phyloP scores from a whole-genome alignment of 192 early-diverging fungal species.

The Lunasporangiospora selenospora region DNA sequence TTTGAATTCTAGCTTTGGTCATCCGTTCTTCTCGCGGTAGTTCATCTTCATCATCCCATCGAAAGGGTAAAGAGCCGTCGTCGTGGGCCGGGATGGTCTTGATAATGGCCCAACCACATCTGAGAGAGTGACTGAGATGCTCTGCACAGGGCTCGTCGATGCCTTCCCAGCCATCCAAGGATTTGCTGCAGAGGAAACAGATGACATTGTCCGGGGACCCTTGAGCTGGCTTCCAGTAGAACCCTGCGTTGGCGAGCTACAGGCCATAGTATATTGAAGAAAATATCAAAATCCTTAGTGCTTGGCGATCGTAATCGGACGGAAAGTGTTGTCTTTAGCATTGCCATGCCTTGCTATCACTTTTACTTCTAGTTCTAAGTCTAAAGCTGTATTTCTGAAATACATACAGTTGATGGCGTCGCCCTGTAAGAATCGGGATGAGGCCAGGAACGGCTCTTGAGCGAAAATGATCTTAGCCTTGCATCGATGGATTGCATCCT shows the following conservation, averaged over 20 bases:
- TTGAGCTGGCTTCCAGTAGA: constrained; percentile 24
- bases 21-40: constrained; percentile 36
- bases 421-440: constrained; percentile 10
- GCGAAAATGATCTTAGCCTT: constrained; percentile 28
- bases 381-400: not conserved
- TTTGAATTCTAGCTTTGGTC: constrained; percentile 38
- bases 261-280: not conserved
- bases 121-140: constrained; percentile 21
- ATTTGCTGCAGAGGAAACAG: constrained; percentile 47
- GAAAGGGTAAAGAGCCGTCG: constrained; percentile 17
- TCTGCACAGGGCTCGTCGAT: constrained; percentile 32
- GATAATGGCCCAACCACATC: constrained; percentile 41
- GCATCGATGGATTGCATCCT: constrained; percentile 34
- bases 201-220: constrained; percentile 39
- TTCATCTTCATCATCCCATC: constrained; percentile 38
- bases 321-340: not conserved
- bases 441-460: constrained; percentile 20
- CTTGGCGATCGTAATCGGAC: not conserved
- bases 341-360: not conserved
- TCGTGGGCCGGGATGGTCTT: constrained; percentile 8
- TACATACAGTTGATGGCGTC: constrained; percentile 10
- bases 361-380: not conserved
- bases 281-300: not conserved
- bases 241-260: constrained; percentile 47
- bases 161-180: constrained; percentile 33